These are phyloP conservation scores for Endoconidiophora polonica DNA, from an alignment of 2,329 filamentous ascomycete species.

Conservation along the genomic window DNA sequence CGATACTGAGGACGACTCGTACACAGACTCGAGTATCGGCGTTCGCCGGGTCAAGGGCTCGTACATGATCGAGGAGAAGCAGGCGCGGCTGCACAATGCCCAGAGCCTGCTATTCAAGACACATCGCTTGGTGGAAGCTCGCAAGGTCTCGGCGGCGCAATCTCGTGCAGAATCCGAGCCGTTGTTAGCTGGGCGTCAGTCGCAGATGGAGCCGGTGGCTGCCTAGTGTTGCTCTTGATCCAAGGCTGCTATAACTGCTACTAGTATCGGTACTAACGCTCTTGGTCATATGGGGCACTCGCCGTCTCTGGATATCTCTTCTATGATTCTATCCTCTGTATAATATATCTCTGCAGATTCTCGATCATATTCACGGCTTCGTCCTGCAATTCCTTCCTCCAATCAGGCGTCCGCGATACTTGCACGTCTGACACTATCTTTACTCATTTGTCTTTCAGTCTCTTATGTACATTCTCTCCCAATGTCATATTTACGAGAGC, in stretches of 20 bases:
- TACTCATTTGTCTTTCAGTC: not conserved
- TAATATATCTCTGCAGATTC: not conserved
- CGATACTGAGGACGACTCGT: slow-evolving; percentile 16
- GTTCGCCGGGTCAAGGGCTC: slow-evolving; percentile 13
- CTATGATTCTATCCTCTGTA: not conserved
- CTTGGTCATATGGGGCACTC: too few species aligned
- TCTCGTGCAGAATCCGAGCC: too few species aligned
- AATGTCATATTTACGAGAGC: too few species aligned
- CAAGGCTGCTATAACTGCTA: too few species aligned
- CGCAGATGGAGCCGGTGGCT: too few species aligned
- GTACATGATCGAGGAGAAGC: slow-evolving; percentile 21
- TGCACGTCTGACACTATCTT: not conserved
- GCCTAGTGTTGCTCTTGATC: too few species aligned
- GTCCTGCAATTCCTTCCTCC: not conserved
- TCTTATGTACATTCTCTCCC: not conserved
- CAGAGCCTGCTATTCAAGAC: slow-evolving; percentile 22
- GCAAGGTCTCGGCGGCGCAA: not conserved
- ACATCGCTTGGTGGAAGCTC: slow-evolving; percentile 4
- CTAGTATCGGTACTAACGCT: too few species aligned
- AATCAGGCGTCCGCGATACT: not conserved
- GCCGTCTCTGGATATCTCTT: not conserved
- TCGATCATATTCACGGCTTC: not conserved
- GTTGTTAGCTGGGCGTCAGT: too few species aligned
- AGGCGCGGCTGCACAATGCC: slow-evolving; percentile 26
- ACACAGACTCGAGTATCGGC: slow-evolving; percentile 17